A percentile compares a stretch with the other conserved stretches of the same genome.
phyloP scores from a whole-genome alignment of 1,284 basidiomycete genomes.

The Sparassis latifolia region DNA sequence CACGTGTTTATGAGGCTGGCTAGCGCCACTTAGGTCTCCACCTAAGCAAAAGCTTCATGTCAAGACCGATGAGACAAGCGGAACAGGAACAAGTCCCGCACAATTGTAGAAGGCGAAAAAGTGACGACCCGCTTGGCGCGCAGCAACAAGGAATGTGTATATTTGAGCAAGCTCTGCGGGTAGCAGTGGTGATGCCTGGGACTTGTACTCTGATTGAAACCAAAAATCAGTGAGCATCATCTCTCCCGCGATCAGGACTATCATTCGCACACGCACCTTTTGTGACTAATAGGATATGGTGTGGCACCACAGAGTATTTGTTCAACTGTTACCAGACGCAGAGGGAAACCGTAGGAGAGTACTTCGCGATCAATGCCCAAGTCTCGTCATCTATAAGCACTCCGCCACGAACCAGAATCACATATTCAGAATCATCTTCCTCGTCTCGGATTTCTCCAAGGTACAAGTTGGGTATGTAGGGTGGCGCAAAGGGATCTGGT shows the following conservation, averaged over 20 bases:
- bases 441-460: slow-evolving; percentile 68
- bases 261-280: slow-evolving; percentile 45
- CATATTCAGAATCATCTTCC: slow-evolving; percentile 58
- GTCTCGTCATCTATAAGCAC: too few species aligned
- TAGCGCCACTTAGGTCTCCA: slow-evolving; percentile 77
- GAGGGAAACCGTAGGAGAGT: neutral
- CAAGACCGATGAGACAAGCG: neutral
- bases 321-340: slow-evolving; percentile 49
- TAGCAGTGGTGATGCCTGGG: slow-evolving; percentile 72
- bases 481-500: slow-evolving; percentile 72
- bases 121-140: slow-evolving; percentile 47
- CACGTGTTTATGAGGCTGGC: slow-evolving; percentile 83
- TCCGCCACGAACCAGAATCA: slow-evolving; percentile 56
- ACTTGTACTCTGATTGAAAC: slow-evolving; percentile 48
- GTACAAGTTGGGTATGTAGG: slow-evolving; percentile 69
- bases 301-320: slow-evolving; percentile 77
- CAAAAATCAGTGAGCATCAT: too few species aligned
- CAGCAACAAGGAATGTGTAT: slow-evolving; percentile 66
- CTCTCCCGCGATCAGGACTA: too few species aligned
- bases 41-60: slow-evolving; percentile 33
- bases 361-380: too few species aligned
- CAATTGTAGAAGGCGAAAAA: slow-evolving; percentile 87
- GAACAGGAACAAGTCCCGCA: slow-evolving; percentile 20
- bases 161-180: slow-evolving; percentile 73
- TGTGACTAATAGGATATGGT: slow-evolving; percentile 78